Percentiles rank a stretch among this genome's conserved stretches.
Conservation (phyloP, 169 alveolate species). For the Cryptosporidium parvum region DNA sequence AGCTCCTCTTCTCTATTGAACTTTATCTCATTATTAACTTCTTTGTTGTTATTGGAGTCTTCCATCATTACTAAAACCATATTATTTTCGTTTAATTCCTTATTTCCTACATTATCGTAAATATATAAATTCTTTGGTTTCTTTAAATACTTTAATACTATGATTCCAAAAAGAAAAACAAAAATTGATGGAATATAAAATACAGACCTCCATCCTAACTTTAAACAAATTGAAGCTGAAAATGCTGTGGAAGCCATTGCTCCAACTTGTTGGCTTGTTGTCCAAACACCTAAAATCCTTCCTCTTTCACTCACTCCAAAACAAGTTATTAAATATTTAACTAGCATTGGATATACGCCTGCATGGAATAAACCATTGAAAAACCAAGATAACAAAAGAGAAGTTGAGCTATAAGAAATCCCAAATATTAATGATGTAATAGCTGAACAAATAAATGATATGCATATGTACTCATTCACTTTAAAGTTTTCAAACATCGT, state of each 20-base stretch:
- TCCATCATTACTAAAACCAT: conserved; percentile 47
- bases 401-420: background rate
- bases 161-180: conserved; percentile 66
- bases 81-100: background rate
- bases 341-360: conserved; percentile 79
- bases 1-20: background rate
- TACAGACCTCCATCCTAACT: conserved; percentile 81
- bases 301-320: conserved; percentile 76
- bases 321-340: conserved; percentile 65
- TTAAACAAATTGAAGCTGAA: conserved; percentile 76
- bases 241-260: conserved; percentile 80
- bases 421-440: conserved; percentile 73
- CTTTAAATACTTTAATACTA: conserved; percentile 51
- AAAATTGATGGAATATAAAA: conserved; percentile 75
- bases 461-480: conserved; percentile 9
- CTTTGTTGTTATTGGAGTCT: background rate
- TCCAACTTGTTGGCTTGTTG: conserved; percentile 81
- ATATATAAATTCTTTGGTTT: conserved; percentile 18
- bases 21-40: background rate
- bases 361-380: conserved; percentile 80
- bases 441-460: conserved; percentile 74
- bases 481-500: conserved; percentile 59
- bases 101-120: conserved; percentile 10
- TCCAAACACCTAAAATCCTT: conserved; percentile 78
- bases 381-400: conserved; percentile 71